Evolutionary conservation across 208 protist species (phyloP).

Genomic region (Kentomonas sorsogonicus): DNA sequence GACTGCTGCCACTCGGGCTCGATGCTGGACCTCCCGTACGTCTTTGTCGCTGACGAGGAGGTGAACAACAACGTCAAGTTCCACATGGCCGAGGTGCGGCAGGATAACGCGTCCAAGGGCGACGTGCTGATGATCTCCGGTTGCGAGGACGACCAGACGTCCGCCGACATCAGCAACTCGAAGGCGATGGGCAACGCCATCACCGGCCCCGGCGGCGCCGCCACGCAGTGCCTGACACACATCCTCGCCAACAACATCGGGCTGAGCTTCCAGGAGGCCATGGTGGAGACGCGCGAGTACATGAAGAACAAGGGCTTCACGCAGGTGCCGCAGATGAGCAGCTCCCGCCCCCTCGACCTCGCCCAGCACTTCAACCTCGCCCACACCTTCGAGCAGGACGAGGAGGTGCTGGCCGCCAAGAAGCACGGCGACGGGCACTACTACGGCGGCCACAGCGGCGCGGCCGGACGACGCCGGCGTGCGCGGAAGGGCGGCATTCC

Average conservation of each 20-base stretch:
- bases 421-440: too few relatives aligned
- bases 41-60: slow-evolving; percentile 41
- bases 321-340: slow-evolving; percentile 86
- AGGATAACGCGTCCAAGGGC: slow-evolving; percentile 63
- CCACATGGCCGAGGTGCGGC: slow-evolving; percentile 57
- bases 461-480: too few relatives aligned
- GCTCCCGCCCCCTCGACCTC: slow-evolving; percentile 85
- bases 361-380: slow-evolving; percentile 87
- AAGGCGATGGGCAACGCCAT: too few relatives aligned
- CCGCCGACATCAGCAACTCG: slow-evolving; percentile 26
- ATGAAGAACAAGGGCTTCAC: slow-evolving; percentile 60
- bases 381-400: too few relatives aligned
- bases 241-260: slow-evolving; percentile 55
- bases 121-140: slow-evolving; percentile 90
- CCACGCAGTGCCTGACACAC: slow-evolving; percentile 77
- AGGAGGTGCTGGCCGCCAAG: too few relatives aligned
- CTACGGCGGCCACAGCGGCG: too few relatives aligned
- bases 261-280: slow-evolving; percentile 74
- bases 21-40: slow-evolving; percentile 86
- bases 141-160: slow-evolving; percentile 79
- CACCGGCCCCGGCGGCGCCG: slow-evolving; percentile 77
- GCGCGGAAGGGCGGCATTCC: too few relatives aligned
- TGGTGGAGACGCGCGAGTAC: slow-evolving; percentile 72
- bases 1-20: slow-evolving; percentile 93
- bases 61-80: slow-evolving; percentile 13